A percentile compares a stretch with the other conserved stretches of the same genome.
Evolutionary conservation across 768 basidiomycete genomes (phyloP).

Genomic region (Chlorophyllum brunneum): DNA sequence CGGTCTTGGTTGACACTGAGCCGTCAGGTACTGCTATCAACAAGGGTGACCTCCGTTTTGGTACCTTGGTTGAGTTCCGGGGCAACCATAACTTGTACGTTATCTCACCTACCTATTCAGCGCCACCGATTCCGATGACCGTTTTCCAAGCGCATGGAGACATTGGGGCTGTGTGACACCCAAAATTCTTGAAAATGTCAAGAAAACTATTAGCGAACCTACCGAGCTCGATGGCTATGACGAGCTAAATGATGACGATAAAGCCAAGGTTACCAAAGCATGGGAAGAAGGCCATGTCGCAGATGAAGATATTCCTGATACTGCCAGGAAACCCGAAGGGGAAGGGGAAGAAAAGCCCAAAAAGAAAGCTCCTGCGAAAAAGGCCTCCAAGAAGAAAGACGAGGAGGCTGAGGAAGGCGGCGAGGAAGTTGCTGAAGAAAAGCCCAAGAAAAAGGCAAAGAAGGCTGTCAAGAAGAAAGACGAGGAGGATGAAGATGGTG

Average conservation of each 20-base stretch:
- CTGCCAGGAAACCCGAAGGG: slow-evolving; percentile 55
- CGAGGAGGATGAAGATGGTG: slow-evolving; percentile 21
- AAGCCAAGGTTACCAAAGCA: slow-evolving; percentile 67
- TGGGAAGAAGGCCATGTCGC: slow-evolving; percentile 77
- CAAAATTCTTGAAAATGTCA: slow-evolving; percentile 68
- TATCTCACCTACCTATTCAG: slow-evolving; percentile 18
- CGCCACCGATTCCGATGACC: slow-evolving; percentile 5
- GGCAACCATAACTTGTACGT: slow-evolving; percentile 66
- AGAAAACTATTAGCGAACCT: slow-evolving; percentile 50
- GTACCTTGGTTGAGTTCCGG: slow-evolving; percentile 68
- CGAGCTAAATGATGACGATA: slow-evolving; percentile 62
- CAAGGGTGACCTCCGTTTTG: slow-evolving; percentile 74
- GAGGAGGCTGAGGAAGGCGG: slow-evolving; percentile 19
- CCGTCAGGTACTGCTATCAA: slow-evolving; percentile 58
- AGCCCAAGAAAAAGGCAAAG: slow-evolving; percentile 39
- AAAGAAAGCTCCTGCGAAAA: slow-evolving; percentile 29
- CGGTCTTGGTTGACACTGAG: slow-evolving; percentile 16
- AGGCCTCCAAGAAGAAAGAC: slow-evolving; percentile 25
- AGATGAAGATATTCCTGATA: slow-evolving; percentile 78
- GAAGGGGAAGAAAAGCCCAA: slow-evolving; percentile 50
- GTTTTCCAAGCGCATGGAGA: slow-evolving; percentile 60
- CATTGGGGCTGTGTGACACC: slow-evolving; percentile 88
- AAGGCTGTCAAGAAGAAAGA: slow-evolving; percentile 26
- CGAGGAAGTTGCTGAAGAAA: slow-evolving; percentile 30
- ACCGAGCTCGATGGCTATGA: slow-evolving; percentile 86